Base-by-base conservation (phyloP, 2,329 filamentous ascomycete genomes). In the Pseudodiploospora longispora region DNA sequence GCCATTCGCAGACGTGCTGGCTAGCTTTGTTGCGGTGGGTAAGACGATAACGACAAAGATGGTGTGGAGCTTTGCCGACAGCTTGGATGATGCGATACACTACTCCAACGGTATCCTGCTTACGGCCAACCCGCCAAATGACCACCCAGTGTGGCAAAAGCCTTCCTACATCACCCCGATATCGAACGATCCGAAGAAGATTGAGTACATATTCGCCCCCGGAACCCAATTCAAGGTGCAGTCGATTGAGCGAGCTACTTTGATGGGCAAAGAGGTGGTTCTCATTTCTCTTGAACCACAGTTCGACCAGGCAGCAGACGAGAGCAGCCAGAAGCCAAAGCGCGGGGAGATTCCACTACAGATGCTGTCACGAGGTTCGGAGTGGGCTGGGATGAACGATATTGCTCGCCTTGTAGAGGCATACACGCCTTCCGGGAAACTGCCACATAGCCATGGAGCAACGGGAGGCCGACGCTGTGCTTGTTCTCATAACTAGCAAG, bases 31-130 rank as follows among this genome's bases (percentile, higher is more conserved):
- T 12, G n/a, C 42, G 27, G 38, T 42, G n/a, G 46, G 46, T 9
- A 40, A 28, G 4, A 46, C 39, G 3, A 33, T 47, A 5, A 47
- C 42, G 4, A 46, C 46, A 6, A 46, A 47, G 35, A 47, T 47
- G 46, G 43, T 39, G 10, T 47, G 46, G 46, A 45, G 42, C 12
- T 47, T 47, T 12, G 38, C 46, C 10, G 46, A 47, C 9, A 46
- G 31, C 19, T 30, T 45, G 4, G n/a, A 31, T 9, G 42, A 30
- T 6, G 47, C 47, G 1, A 38, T 48, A 30, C 40, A 41, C 5
- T 48, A 48, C 12, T 42, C 37, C 12, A 46, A 48, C n/a, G 43
- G 43, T 3, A 48, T 48, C 31, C 10, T 46, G 8, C 37, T 46
- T 7, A 27, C 30, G 19, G 27, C 40, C 10, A 31, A 35, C 8